phyloP scores from a whole-genome alignment of 1,139 yeast genomes.

The Cylindricascospora bacillispora region DNA sequence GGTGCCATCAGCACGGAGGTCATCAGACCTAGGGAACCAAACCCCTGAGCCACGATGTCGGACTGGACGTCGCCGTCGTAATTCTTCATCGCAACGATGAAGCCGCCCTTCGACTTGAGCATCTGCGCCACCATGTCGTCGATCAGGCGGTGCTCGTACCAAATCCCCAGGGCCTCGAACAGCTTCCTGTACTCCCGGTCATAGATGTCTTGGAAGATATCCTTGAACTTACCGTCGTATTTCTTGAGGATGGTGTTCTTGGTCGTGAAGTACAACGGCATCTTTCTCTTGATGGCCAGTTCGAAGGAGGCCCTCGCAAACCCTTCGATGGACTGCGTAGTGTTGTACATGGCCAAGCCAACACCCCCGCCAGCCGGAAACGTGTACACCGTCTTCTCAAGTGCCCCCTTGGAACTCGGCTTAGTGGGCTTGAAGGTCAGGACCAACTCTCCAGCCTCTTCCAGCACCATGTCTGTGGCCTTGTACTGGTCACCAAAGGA shows the following conservation, averaged over 20 bases:
- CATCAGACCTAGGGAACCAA: constrained; percentile 93
- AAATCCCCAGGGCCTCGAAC: constrained; percentile 68
- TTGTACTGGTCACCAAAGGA: constrained; percentile 96
- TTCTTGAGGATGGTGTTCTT: constrained; percentile 88
- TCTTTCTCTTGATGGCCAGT: constrained; percentile 63
- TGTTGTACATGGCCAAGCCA: constrained; percentile 88
- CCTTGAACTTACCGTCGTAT: constrained; percentile 92
- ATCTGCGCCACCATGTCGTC: constrained; percentile 99
- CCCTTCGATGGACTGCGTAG: constrained; percentile 77
- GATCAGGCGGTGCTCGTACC: constrained; percentile 92
- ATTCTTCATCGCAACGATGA: constrained; percentile 87
- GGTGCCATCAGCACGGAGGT: constrained; percentile 89
- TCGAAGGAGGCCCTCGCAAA: constrained; percentile 90
- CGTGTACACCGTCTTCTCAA: constrained; percentile 51
- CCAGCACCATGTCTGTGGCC: constrained; percentile 75
- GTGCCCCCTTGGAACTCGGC: constrained; percentile 28
- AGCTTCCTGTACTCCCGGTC: constrained; percentile 53
- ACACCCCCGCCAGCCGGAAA: constrained; percentile 65
- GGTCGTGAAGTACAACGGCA: constrained; percentile 77
- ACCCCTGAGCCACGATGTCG: constrained; percentile 95
- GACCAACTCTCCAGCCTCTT: constrained; percentile 68
- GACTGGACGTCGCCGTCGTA: constrained; percentile 97
- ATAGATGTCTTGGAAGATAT: constrained; percentile 74
- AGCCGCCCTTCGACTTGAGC: constrained; percentile 92
- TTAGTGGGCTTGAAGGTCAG: constrained; percentile 69